These are phyloP conservation scores for Podospora conica DNA, from an alignment of 495 filamentous ascomycete species.

Conservation along the genomic window DNA sequence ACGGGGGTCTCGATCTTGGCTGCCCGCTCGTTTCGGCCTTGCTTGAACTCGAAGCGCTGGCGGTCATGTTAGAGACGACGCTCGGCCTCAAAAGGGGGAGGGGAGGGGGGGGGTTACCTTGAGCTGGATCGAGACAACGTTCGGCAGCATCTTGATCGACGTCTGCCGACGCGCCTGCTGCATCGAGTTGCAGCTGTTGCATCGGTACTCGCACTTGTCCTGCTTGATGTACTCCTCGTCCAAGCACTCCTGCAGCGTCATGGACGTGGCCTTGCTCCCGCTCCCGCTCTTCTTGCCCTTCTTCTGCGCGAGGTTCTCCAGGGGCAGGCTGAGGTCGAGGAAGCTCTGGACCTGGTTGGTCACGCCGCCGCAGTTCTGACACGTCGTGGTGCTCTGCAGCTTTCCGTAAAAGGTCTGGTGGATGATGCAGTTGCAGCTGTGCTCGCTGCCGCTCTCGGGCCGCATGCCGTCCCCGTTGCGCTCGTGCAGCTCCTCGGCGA, in stretches of 20 bases:
- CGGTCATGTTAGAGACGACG: not conserved
- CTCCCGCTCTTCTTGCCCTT: conserved; percentile 37
- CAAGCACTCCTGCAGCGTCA: conserved; percentile 68
- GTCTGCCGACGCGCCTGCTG: conserved; percentile 75
- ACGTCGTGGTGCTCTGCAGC: conserved; percentile 78
- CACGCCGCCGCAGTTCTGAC: conserved; percentile 69
- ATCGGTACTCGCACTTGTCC: conserved; percentile 72
- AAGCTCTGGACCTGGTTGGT: conserved; percentile 78
- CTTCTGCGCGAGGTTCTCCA: conserved; percentile 55
- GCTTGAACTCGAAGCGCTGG: conserved; percentile 74
- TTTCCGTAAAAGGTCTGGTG: conserved; percentile 87
- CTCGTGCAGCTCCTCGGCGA: conserved; percentile 77
- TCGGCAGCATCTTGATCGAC: conserved; percentile 70
- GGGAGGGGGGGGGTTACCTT: conserved; percentile 54
- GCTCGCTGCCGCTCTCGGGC: conserved; percentile 50
- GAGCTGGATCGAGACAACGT: conserved; percentile 83
- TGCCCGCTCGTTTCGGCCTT: conserved; percentile 49
- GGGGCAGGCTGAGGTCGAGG: conserved; percentile 76
- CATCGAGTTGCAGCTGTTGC: conserved; percentile 63
- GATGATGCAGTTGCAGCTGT: conserved; percentile 75
- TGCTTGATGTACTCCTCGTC: conserved; percentile 75
- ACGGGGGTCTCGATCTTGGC: conserved; percentile 78
- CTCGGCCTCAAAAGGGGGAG: not conserved
- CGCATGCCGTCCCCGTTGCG: conserved; percentile 55
- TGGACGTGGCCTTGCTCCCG: conserved; percentile 32